Evolutionary conservation across 495 filamentous ascomycete genomes (phyloP), one percentile per base, ranked within the genome.

Genomic region (Tuber magnatum): DNA sequence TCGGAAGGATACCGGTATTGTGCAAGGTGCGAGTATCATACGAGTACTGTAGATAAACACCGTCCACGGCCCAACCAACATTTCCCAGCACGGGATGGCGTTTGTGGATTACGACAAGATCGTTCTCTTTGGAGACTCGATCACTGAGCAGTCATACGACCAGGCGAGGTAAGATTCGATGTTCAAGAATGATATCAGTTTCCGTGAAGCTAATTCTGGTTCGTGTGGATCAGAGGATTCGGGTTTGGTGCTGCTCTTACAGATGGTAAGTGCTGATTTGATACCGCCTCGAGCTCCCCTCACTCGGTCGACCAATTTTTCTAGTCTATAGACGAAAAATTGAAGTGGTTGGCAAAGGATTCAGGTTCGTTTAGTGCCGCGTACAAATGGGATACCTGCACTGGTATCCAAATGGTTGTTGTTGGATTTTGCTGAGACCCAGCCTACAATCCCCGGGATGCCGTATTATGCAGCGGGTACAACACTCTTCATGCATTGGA

Each of bases 341-440:
- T n/a, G 91, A 92, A 82, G 86, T 93, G 56, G 84, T 92, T 77
- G 89, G 91, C 77, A 86, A 90, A 56, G 91, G 91, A 22, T 88
- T 92, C 65, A 85, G 85, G 89, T 91, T 77, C 76, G 77, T 74
- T 46, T 42, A 28, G 35, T 22, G 43, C 56, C 32, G 14, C 28
- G 35, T 65, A 35, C 28, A 20, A 65, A 28, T 35, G 14, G 56
- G 28, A 35, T 65, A 32, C 32, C 56, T 3, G 10, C 12, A 48
- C 44, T 48, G 20, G 44, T 48, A 48, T 22, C 44, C 4, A 48
- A 18, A 48, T 48, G 24, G 9, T 56, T n/a, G 24, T 7, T 56
- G 18, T n/a, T 22, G 24, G 56, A 28, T 65, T 65, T 65, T 35
- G 56, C 56, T 65, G 32, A 81, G 79, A 68, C 28, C 10, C 10